phyloP scores from a whole-genome alignment of 805 yeast genomes.

The Diddensiella transvaalensis region DNA sequence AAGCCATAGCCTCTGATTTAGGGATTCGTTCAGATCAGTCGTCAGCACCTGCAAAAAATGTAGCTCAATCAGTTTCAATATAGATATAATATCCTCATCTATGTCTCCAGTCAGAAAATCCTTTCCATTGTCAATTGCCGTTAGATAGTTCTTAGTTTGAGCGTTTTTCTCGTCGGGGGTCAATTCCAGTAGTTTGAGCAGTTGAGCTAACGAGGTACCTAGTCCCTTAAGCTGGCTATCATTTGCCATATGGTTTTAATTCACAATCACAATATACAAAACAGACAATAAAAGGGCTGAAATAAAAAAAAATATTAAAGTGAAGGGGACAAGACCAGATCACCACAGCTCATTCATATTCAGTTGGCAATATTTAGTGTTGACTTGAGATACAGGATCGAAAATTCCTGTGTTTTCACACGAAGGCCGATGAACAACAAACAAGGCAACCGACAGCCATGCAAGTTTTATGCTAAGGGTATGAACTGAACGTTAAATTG shows the following conservation, averaged over 20 bases:
- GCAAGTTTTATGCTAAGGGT: slow-evolving; percentile 15
- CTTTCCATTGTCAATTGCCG: not conserved
- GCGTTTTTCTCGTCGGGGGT: not conserved
- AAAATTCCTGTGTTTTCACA: no score
- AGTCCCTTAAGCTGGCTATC: not conserved
- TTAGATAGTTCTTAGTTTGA: not conserved
- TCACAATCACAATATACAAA: no score
- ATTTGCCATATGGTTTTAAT: slow-evolving; percentile 1
- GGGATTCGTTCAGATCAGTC: not conserved
- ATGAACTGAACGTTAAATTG: not conserved
- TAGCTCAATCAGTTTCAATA: not conserved
- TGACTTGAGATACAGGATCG: no score
- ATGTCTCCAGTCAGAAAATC: not conserved
- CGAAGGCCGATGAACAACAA: not conserved
- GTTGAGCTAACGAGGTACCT: not conserved
- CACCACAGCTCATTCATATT: no score
- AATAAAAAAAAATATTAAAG: no score
- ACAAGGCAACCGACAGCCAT: slow-evolving; percentile 3
- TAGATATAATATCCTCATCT: not conserved
- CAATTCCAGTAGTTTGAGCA: not conserved
- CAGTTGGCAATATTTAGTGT: no score
- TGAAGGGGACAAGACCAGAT: no score
- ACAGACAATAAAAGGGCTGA: no score
- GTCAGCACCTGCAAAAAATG: not conserved
- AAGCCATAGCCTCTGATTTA: not conserved